Percentiles rank a stretch among this genome's conserved stretches.
Conservation (phyloP, 2,329 filamentous ascomycete genomes). For the Nigrograna mackinnonii region DNA sequence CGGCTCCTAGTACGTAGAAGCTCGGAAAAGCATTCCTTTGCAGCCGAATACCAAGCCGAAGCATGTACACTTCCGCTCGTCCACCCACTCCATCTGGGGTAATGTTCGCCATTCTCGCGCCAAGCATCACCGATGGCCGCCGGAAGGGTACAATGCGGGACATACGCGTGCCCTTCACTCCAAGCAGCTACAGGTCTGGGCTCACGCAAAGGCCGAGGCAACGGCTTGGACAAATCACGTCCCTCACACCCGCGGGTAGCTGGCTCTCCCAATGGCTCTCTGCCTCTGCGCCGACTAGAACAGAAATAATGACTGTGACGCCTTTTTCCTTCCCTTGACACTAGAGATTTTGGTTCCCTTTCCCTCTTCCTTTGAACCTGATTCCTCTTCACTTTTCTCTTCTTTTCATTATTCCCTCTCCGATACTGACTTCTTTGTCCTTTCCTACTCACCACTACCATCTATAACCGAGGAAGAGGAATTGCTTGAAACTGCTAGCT, state of each 20-base stretch:
- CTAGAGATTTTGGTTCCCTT: no score
- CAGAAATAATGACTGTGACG: conserved; percentile 24
- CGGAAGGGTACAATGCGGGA: conserved; percentile 8
- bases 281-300: no score
- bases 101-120: conserved; percentile 19
- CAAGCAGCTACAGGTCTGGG: conserved; percentile 20
- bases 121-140: no score
- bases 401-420: conserved; percentile 7
- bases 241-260: conserved; percentile 37
- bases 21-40: conserved; percentile 13
- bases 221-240: conserved; percentile 26
- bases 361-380: conserved; percentile 14
- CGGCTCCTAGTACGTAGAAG: no score
- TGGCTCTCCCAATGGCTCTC: no score
- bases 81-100: conserved; percentile 37
- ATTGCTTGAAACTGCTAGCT: no score
- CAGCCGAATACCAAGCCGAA: conserved; percentile 35
- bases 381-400: conserved; percentile 5
- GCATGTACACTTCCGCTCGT: conserved; percentile 35
- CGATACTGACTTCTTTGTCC: not conserved
- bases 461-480: no score
- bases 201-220: conserved; percentile 38
- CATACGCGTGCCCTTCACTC: conserved; percentile 16
- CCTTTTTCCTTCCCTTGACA: no score
- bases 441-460: conserved; percentile 6